phyloP scores from a whole-genome alignment of 1,139 yeast genomes.

The Pichia sp. region DNA sequence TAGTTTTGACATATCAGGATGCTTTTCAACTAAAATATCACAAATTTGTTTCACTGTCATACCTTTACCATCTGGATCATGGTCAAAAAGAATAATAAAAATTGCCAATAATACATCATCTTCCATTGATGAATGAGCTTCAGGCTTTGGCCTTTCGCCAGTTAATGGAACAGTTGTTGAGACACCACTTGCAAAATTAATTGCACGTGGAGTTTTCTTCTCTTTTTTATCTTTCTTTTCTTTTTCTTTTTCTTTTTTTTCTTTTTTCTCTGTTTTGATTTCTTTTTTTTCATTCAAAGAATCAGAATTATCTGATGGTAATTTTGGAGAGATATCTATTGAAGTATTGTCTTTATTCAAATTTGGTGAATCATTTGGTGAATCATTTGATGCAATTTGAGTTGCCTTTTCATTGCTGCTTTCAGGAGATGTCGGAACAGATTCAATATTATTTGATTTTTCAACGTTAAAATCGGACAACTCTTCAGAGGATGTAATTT shows the following conservation, averaged over 20 bases:
- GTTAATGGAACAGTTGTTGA: conserved; percentile 76
- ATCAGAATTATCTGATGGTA: conserved; percentile 2
- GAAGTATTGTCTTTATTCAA: conserved; percentile 7
- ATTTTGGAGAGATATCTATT: not conserved
- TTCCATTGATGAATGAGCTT: conserved; percentile 59
- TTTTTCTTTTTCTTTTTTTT: conserved; percentile 17
- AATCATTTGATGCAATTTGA: conserved; percentile 19
- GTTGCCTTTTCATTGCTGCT: conserved; percentile 27
- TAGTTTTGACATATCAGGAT: conserved; percentile 75
- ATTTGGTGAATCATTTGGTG: conserved; percentile 15
- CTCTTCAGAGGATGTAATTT: conserved; percentile 18
- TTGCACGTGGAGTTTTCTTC: conserved; percentile 27
- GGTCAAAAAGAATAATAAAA: conserved; percentile 60
- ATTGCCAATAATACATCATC: conserved; percentile 74
- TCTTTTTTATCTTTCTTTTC: conserved; percentile 24
- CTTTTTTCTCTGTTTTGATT: conserved; percentile 9
- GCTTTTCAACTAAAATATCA: conserved; percentile 62
- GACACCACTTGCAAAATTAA: conserved; percentile 61
- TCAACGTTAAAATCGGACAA: conserved; percentile 24
- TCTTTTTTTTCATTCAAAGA: conserved; percentile 1
- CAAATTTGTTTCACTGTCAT: conserved; percentile 84
- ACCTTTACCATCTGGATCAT: conserved; percentile 63
- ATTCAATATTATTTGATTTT: conserved; percentile 11
- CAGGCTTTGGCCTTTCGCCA: conserved; percentile 72
- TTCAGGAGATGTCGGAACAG: conserved; percentile 24